A percentile compares a stretch with the other conserved stretches of the same genome.
Conservation (phyloP, 106 monocot genomes). For the Dendrobium nobile region DNA sequence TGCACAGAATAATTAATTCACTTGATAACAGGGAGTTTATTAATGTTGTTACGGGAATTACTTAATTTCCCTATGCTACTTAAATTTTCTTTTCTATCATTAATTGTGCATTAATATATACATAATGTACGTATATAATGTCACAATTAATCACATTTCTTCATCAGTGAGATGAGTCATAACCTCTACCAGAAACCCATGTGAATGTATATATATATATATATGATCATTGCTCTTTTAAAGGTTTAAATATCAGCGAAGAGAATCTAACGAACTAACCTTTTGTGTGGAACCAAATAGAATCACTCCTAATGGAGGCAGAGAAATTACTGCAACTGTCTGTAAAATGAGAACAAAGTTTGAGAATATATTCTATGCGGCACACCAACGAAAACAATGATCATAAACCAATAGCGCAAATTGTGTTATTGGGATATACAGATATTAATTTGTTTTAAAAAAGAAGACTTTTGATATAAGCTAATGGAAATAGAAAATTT, state of each 20-base stretch:
- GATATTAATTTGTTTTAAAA: no score
- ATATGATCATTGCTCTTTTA: not conserved
- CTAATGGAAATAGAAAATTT: not conserved
- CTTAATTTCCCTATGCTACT: not conserved
- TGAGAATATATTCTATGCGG: not conserved
- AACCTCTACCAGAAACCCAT: not conserved
- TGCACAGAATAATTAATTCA: no score
- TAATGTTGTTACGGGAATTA: not conserved
- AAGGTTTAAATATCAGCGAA: not conserved
- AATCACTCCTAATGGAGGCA: conserved; percentile 19
- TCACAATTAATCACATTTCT: not conserved
- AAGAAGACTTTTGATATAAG: not conserved
- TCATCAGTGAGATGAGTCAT: not conserved
- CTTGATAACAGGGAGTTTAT: not conserved
- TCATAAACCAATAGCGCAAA: not conserved
- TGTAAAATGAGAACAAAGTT: conserved; percentile 6
- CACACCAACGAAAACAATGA: not conserved
- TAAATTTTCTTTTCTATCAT: not conserved
- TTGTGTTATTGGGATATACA: not conserved
- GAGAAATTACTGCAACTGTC: conserved; percentile 19
- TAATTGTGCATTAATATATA: not conserved
- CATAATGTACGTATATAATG: not conserved
- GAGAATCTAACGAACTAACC: not conserved
- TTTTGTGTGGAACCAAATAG: conserved; percentile 16
- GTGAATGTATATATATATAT: not conserved